phyloP scores from a whole-genome alignment of 768 basidiomycete genomes.

The Leccinellum luteum region DNA sequence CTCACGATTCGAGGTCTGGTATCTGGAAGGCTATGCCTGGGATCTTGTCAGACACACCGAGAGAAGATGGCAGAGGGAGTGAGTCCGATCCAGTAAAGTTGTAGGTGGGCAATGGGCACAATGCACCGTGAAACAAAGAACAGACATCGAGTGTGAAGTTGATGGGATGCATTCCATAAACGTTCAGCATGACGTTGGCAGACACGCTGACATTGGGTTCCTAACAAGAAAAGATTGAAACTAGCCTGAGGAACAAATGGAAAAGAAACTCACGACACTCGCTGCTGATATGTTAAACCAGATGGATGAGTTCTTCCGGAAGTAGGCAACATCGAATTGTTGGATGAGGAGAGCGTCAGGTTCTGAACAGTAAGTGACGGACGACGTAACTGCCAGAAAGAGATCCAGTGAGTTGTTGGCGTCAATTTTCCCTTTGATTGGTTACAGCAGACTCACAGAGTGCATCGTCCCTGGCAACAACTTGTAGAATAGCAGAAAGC shows the following conservation, averaged over 20 bases:
- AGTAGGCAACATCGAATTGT: conserved; percentile 72
- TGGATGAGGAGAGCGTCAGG: conserved; percentile 78
- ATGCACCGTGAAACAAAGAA: conserved; percentile 65
- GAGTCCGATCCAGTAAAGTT: conserved; percentile 85
- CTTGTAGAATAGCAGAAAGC: conserved; percentile 34
- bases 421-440: background rate
- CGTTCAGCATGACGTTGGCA: conserved; percentile 78
- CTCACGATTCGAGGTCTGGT: conserved; percentile 81
- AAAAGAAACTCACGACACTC: conserved; percentile 63
- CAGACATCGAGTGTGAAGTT: conserved; percentile 90
- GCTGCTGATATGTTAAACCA: conserved; percentile 85
- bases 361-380: conserved; percentile 82
- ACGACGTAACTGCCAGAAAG: conserved; percentile 64
- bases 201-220: conserved; percentile 75
- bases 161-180: conserved; percentile 81
- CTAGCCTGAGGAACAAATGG: background rate
- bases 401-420: conserved; percentile 5
- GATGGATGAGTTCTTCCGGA: conserved; percentile 67
- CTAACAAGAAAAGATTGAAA: conserved; percentile 35
- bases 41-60: conserved; percentile 55
- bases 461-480: conserved; percentile 49
- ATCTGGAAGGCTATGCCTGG: conserved; percentile 82
- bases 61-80: conserved; percentile 57
- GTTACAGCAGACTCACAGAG: conserved; percentile 50
- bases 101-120: conserved; percentile 82